Evolutionary conservation across 2,329 filamentous ascomycete species (phyloP).

Genomic region (Ophiocordyceps sinensis): DNA sequence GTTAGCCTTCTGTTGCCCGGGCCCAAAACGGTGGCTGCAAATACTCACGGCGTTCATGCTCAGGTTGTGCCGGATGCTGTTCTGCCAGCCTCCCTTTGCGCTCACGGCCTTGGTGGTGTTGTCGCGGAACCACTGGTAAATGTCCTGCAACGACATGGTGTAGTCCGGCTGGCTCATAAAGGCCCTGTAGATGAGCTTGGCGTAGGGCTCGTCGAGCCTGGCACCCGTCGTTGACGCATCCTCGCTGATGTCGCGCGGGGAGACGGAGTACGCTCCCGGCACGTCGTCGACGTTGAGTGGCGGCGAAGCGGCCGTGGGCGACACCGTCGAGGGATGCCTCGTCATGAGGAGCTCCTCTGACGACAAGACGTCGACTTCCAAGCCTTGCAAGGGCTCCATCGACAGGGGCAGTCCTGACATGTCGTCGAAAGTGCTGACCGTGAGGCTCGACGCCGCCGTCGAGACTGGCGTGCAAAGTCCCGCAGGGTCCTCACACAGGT

Average conservation of each 20-base stretch:
- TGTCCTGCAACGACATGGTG: conserved; percentile 67
- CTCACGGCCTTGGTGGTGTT: conserved; percentile 72
- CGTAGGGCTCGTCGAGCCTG: conserved; percentile 53
- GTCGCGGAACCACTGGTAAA: conserved; percentile 79
- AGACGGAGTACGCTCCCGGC: conserved; percentile 1
- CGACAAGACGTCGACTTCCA: conserved; percentile 1
- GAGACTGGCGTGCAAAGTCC: conserved; percentile 9
- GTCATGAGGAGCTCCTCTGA: conserved; percentile 3
- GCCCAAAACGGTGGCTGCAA: not conserved
- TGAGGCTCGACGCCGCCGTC: not conserved
- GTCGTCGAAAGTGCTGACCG: not conserved
- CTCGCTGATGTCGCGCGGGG: conserved; percentile 6
- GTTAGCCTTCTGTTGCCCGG: not conserved
- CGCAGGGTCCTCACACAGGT: conserved; percentile 4
- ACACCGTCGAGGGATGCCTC: conserved; percentile 2
- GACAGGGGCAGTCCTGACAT: conserved; percentile 2
- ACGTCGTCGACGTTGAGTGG: not conserved
- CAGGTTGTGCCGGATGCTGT: conserved; percentile 88
- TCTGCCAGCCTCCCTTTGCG: conserved; percentile 74
- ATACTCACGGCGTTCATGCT: conserved; percentile 78
- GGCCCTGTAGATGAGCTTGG: conserved; percentile 64
- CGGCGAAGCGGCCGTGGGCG: conserved; percentile 1
- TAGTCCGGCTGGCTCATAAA: conserved; percentile 52
- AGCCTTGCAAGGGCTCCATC: conserved; percentile 1
- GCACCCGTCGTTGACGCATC: conserved; percentile 2